Evolutionary conservation across 768 basidiomycete species (phyloP).

Genomic region (Leccinum longicurvipes): DNA sequence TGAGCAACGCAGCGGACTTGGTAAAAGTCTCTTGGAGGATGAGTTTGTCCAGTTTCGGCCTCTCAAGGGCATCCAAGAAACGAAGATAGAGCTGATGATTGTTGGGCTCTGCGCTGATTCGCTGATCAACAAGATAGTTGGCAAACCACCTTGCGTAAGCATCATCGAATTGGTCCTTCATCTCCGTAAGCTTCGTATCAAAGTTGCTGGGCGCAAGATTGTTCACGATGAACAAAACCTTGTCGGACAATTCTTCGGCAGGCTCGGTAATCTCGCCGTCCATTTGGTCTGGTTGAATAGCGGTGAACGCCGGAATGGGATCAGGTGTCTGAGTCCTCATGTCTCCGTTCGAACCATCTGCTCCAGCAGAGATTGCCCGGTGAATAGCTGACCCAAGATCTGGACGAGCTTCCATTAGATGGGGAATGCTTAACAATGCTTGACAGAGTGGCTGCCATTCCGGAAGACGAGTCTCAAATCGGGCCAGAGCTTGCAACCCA

Average conservation of each 20-base stretch:
- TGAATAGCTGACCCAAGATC: conserved; percentile 73
- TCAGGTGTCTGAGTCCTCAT: conserved; percentile 40
- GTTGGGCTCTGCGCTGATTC: conserved; percentile 94
- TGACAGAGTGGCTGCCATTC: conserved; percentile 95
- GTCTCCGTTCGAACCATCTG: conserved; percentile 43
- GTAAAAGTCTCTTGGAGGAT: conserved; percentile 92
- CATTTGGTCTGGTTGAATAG: conserved; percentile 70
- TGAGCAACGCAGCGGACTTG: conserved; percentile 83
- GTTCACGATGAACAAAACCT: conserved; percentile 96
- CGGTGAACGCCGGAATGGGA: conserved; percentile 59
- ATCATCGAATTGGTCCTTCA: conserved; percentile 81
- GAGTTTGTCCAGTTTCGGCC: conserved; percentile 61
- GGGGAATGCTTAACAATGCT: conserved; percentile 81
- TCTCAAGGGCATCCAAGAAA: conserved; percentile 82
- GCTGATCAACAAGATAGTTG: conserved; percentile 94
- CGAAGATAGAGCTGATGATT: conserved; percentile 94
- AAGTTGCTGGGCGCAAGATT: conserved; percentile 95
- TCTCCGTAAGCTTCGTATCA: conserved; percentile 80
- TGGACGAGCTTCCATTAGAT: conserved; percentile 81
- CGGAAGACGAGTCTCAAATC: conserved; percentile 81
- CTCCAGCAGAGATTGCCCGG: conserved; percentile 57
- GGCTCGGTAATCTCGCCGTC: conserved; percentile 66
- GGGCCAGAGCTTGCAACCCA: conserved; percentile 83
- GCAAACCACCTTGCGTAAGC: conserved; percentile 93
- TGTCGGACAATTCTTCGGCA: conserved; percentile 85